Evolutionary conservation across 805 yeast genomes (phyloP), one percentile per base, ranked within the genome.

Genomic region (Kazachstania bromeliacearum): DNA sequence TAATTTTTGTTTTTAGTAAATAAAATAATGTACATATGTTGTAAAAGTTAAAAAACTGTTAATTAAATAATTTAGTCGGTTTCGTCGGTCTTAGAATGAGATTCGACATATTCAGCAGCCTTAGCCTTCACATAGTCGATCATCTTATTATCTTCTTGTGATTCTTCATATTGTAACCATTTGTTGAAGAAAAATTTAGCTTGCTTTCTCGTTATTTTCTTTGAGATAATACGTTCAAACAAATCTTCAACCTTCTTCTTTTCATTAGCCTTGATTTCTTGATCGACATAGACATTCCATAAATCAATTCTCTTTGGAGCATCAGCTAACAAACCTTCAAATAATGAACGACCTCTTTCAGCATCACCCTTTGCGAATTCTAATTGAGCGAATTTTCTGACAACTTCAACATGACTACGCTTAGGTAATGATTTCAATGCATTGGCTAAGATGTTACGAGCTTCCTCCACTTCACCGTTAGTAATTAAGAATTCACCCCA

Each of bases 211-310:
- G 82, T 70, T 35, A 89, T 59, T 61, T 84, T 85, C 44, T 59
- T 64, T 22, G 68, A 53, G 29, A 82, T 51, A 3, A 81, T 84
- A 57, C 97, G 75, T 59, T 88, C 95, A 49, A 87, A 88, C 42
- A 89, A 66, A 14, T 74, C 81, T 53, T 79, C 89, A 25, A 77
- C 81, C 58, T 75, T 79, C 46, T 65, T 64, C 60, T 77, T 78
- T 35, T 77, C 80, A 36, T 70, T 73, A 20, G 61, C 55, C 61
- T 85, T 87, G 51, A 85, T 78, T 60, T 89, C 97, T 59, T 85
- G 94, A 59, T 89, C 98, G 45, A 89, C 73, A 61, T 87, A 89
- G 28, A 89, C 94, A 53, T 83, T 88, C 97, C 97, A 89, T 43
- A 89, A 61, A 60, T 89, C 98, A 43, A 85, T 74, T 63, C 94